Conservation (phyloP, 1,284 basidiomycete genomes). For the Melampsora medusae region DNA sequence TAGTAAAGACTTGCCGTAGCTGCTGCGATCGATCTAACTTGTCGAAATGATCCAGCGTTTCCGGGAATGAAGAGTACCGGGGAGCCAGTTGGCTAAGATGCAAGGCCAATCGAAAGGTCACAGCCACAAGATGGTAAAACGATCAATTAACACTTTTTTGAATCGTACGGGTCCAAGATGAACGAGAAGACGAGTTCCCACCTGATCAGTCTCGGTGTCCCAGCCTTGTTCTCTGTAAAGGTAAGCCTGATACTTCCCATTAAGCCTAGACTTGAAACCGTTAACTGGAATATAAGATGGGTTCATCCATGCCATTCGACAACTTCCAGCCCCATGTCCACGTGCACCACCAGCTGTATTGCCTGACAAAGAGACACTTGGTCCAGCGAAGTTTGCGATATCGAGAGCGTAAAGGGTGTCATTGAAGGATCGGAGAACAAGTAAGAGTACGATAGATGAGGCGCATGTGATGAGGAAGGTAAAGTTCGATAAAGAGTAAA, state of each 20-base stretch:
- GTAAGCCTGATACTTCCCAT: constrained; percentile 74
- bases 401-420: constrained; percentile 30
- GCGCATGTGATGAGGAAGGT: background rate
- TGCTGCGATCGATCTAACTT: constrained; percentile 90
- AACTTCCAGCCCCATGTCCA: constrained; percentile 56
- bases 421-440: constrained; percentile 22
- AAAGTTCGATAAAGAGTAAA: constrained; percentile 8
- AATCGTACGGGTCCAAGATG: background rate
- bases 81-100: constrained; percentile 60
- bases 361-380: constrained; percentile 6
- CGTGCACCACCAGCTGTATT: constrained; percentile 15
- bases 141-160: background rate
- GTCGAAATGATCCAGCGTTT: constrained; percentile 90
- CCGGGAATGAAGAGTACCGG: constrained; percentile 96
- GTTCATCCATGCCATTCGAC: constrained; percentile 96
- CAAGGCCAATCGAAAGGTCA: constrained; percentile 5
- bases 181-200: constrained; percentile 53
- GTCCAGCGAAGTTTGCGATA: constrained; percentile 11
- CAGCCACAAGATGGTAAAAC: background rate
- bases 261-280: constrained; percentile 58
- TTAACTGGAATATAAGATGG: constrained; percentile 73
- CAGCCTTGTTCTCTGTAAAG: constrained; percentile 87
- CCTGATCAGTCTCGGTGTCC: constrained; percentile 64
- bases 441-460: constrained; percentile 6
- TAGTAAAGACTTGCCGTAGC: constrained; percentile 80